Conservation (phyloP, 148 eudicot species). For the Bassia scoparia region DNA sequence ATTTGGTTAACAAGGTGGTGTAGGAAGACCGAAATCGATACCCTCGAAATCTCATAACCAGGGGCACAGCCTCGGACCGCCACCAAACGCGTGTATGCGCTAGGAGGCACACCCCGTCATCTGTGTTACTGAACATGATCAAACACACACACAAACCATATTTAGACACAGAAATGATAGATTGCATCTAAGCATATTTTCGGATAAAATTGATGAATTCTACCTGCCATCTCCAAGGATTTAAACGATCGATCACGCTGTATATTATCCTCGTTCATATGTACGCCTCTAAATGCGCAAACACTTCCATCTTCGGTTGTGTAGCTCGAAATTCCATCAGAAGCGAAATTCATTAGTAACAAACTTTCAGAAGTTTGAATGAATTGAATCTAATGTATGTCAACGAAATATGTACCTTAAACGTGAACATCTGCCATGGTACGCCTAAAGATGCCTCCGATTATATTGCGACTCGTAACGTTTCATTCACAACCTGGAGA, state of each 20-base stretch:
- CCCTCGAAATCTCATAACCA: slow-evolving; percentile 86
- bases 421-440: slow-evolving; percentile 66
- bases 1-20: slow-evolving; percentile 82
- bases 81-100: slow-evolving; percentile 75
- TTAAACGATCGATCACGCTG: slow-evolving; percentile 85
- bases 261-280: slow-evolving; percentile 65
- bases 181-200: too few species aligned
- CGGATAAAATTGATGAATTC: background rate
- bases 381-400: background rate
- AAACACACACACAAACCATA: background rate
- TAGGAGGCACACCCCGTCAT: slow-evolving; percentile 43
- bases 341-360: background rate
- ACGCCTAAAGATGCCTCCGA: slow-evolving; percentile 88
- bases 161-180: background rate
- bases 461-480: slow-evolving; percentile 80
- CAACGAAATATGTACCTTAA: slow-evolving; percentile 39
- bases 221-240: slow-evolving; percentile 99
- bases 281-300: slow-evolving; percentile 84
- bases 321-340: slow-evolving; percentile 32
- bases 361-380: background rate
- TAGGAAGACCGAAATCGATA: slow-evolving; percentile 76
- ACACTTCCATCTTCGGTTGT: slow-evolving; percentile 94
- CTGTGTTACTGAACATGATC: slow-evolving; percentile 37
- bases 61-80: slow-evolving; percentile 97
- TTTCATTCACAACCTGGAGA: slow-evolving; percentile 84